These are phyloP conservation scores for Talaromyces amestolkiae DNA, from an alignment of 2,329 filamentous ascomycete species.

Conservation along the genomic window DNA sequence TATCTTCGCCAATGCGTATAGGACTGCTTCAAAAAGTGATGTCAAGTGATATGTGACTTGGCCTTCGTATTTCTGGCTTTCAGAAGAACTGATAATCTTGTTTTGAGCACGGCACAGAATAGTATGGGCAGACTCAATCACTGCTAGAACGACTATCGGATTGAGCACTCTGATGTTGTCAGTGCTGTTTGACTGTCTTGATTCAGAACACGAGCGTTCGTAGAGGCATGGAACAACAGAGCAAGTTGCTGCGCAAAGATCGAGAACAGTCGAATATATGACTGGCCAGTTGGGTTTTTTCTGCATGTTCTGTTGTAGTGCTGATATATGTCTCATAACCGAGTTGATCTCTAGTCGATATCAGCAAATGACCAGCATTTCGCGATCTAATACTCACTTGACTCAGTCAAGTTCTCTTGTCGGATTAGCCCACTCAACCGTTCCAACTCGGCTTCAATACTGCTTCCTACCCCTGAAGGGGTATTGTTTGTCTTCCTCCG, in stretches of 20 bases:
- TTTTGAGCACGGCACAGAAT: constrained; percentile 30
- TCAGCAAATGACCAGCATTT: neutral
- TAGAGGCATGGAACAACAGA: constrained; percentile 24
- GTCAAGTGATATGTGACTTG: constrained; percentile 36
- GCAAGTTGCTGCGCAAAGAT: constrained; percentile 32
- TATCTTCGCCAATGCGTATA: constrained; percentile 28
- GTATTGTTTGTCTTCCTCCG: constrained; percentile 10
- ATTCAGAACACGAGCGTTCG: neutral
- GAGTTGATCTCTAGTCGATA: constrained; percentile 27
- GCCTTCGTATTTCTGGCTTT: constrained; percentile 21
- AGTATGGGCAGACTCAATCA: constrained; percentile 27
- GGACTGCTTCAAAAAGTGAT: constrained; percentile 32
- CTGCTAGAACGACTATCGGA: constrained; percentile 22
- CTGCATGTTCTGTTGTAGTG: constrained; percentile 35
- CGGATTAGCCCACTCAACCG: neutral
- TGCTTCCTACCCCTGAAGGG: neutral
- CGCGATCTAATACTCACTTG: constrained; percentile 5
- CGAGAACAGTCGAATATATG: constrained; percentile 27
- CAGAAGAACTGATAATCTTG: constrained; percentile 25
- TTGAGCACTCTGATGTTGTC: constrained; percentile 7
- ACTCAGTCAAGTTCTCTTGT: neutral
- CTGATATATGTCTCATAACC: constrained; percentile 35
- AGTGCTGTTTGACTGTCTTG: neutral
- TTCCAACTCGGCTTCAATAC: constrained; percentile 8
- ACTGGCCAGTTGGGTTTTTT: constrained; percentile 26